Evolutionary conservation across 495 filamentous ascomycete species (phyloP), one percentile per base, ranked within the genome.

Genomic region (Umbilicaria muhlenbergii): DNA sequence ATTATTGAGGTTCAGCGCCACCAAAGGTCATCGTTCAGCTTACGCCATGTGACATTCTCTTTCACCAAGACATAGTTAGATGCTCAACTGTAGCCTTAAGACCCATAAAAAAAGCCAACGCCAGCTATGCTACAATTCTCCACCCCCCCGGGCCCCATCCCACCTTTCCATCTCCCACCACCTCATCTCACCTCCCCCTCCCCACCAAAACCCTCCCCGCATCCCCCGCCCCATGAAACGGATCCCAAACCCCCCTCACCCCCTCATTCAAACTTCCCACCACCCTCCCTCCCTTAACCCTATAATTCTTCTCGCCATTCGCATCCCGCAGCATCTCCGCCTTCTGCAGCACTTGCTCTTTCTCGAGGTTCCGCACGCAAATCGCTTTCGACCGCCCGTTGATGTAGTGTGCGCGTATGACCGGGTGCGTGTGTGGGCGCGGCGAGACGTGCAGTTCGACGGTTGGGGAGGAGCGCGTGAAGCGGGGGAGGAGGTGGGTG

Each of bases 161-260:
- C 11, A 14, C 32, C n/a, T 8, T 11, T 16, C 24, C n/a, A 32
- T 31, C 28, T 38, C 19, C 34, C 36, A n/a, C 18, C 33, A 37
- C 18, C 38, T 44, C 6, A 19, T 15, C 8, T 36, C 42, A 4
- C 36, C n/a, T 21, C 28, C 38, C 24, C 45, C 11, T 35, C 41
- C 41, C 45, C 43, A 15, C 34, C 1, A 11, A 48, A 37, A 37
- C 14, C 57, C 53, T 51, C 24, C 3, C 53, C 28, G 51, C 44
- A 11, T 50, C 42, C 32, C 46, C 44, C 10, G 47, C 56, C 41
- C 88, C 86, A 61, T 96, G 91, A 59, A 83, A 94, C 35, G 87
- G 87, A 66, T 77, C 81, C 87, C 89, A 98, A 49, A 96, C 75
- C 45, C 91, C 91, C 67, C 91, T 78, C 12, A 95, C 86, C 64